These are phyloP conservation scores for Sporothrix euskadiensis DNA, from an alignment of 2,329 filamentous ascomycete genomes.

Conservation along the genomic window DNA sequence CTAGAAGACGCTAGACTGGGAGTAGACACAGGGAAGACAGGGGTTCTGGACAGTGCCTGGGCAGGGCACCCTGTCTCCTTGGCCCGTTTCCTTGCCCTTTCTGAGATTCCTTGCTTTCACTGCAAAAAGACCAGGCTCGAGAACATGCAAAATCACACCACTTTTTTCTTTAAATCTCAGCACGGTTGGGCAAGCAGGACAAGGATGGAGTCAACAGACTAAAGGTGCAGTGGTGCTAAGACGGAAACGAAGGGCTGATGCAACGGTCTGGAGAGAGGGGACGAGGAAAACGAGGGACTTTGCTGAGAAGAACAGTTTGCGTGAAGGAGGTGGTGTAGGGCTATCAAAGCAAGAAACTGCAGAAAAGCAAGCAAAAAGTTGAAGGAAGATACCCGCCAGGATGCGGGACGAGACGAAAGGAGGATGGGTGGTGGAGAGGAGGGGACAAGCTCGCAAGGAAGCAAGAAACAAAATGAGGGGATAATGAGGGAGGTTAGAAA, in stretches of 20 bases:
- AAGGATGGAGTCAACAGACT: neutral
- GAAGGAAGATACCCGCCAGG: slow-evolving; percentile 15
- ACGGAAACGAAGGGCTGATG: neutral
- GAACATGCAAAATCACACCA: slow-evolving; percentile 3
- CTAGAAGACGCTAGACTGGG: neutral
- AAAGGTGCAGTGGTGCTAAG: neutral
- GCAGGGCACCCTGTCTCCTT: neutral
- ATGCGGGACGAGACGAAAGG: slow-evolving; percentile 18
- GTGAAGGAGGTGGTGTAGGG: neutral
- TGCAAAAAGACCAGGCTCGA: neutral
- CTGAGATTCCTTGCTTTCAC: neutral
- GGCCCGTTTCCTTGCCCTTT: neutral
- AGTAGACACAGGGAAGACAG: neutral
- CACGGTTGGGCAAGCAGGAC: neutral
- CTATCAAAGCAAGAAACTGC: neutral
- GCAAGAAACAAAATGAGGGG: neutral
- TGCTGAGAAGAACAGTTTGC: neutral
- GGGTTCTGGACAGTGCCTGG: neutral
- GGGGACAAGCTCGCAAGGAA: neutral
- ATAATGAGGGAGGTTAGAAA: neutral
- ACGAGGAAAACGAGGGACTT: neutral
- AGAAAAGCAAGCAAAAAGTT: neutral
- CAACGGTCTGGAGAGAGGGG: slow-evolving; percentile 3
- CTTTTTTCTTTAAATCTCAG: neutral
- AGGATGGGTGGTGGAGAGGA: neutral